Percentiles rank a stretch among this genome's conserved stretches.
These are phyloP conservation scores for Penicillium sclerotiorum DNA, from an alignment of 2,329 filamentous ascomycete genomes.

Conservation along the genomic window DNA sequence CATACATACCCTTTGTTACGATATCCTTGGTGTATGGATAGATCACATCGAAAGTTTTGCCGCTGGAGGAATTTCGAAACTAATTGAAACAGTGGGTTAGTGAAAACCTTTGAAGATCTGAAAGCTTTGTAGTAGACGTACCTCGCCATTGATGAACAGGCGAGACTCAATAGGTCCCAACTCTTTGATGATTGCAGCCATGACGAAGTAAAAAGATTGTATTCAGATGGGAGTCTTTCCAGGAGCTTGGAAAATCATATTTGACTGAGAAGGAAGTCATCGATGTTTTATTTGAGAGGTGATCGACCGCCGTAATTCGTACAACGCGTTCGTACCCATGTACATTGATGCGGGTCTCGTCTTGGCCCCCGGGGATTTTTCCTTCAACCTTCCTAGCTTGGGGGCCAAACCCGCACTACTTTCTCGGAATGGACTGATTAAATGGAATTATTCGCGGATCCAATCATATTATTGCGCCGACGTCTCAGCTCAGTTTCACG, in stretches of 20 bases:
- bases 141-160: slow-evolving; percentile 38
- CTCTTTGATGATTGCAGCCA: slow-evolving; percentile 8
- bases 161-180: slow-evolving; percentile 32
- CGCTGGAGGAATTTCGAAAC: slow-evolving; percentile 31
- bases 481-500: too few relatives aligned
- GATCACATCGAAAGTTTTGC: slow-evolving; percentile 33
- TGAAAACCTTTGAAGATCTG: not conserved
- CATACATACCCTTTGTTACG: slow-evolving; percentile 29
- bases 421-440: too few relatives aligned
- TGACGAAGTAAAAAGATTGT: not conserved
- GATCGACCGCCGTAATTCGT: too few relatives aligned
- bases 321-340: too few relatives aligned
- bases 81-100: slow-evolving; percentile 4
- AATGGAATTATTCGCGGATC: too few relatives aligned
- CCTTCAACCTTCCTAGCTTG: too few relatives aligned
- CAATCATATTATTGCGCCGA: too few relatives aligned
- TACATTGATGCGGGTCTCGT: too few relatives aligned
- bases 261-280: too few relatives aligned
- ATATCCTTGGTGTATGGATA: slow-evolving; percentile 34
- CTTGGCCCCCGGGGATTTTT: too few relatives aligned
- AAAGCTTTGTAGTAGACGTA: slow-evolving; percentile 8
- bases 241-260: not conserved
- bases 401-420: too few relatives aligned
- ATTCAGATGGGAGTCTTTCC: not conserved
- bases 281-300: too few relatives aligned